phyloP scores from a whole-genome alignment of 148 eudicot species.

The Dysphania ambrosioides region DNA sequence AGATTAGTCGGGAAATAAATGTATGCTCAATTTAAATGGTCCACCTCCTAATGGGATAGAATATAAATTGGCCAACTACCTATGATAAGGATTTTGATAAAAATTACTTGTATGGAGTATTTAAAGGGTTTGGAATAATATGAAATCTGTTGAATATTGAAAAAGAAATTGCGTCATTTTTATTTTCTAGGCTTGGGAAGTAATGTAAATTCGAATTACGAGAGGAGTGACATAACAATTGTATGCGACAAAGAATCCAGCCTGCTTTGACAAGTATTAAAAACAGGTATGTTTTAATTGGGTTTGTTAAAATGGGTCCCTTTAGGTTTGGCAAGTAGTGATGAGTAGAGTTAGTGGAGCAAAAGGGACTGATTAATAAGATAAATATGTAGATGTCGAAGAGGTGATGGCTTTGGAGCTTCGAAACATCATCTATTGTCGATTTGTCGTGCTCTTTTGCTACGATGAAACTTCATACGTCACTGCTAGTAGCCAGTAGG shows the following conservation, averaged over 20 bases:
- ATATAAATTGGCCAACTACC: no score
- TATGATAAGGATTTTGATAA: no score
- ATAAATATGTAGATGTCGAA: background rate
- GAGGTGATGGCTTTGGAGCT: conserved; percentile 14
- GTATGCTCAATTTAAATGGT: no score
- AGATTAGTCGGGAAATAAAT: no score
- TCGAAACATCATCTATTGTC: conserved; percentile 4
- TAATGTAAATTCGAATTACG: background rate
- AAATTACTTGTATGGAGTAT: no score
- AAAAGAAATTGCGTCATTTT: no score
- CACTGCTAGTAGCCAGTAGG: no score
- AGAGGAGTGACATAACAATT: background rate
- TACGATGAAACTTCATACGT: conserved; percentile 9
- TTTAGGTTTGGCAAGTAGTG: conserved; percentile 6
- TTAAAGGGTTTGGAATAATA: no score
- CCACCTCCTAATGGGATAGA: no score
- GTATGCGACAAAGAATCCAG: conserved; percentile 11
- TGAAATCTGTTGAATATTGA: no score
- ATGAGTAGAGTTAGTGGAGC: conserved; percentile 17
- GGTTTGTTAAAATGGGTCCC: background rate
- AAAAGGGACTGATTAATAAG: conserved; percentile 6
- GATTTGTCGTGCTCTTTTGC: background rate
- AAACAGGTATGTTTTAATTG: background rate
- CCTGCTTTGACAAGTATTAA: background rate
- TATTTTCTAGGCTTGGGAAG: no score